Base-by-base conservation (phyloP, 495 filamentous ascomycete genomes). In the Lentithecium fluviatile region DNA sequence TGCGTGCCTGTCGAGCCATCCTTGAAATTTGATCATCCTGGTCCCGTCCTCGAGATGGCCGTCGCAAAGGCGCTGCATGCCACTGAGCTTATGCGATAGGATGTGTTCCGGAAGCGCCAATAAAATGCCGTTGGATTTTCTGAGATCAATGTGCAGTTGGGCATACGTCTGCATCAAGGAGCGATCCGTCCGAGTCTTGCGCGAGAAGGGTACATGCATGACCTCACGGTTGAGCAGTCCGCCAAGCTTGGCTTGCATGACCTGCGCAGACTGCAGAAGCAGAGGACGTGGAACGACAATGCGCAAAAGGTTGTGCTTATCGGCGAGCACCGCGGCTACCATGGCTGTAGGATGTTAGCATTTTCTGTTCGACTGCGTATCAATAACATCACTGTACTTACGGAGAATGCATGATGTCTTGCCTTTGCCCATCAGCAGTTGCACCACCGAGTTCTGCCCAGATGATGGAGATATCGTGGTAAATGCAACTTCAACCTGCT, bases 381-480 rank as follows among this genome's bases (percentile, higher is more conserved):
- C 19, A 32, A 8, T 23, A 36, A 15, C 6, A 15, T 6, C 10
- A 24, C 5, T 6, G n/a, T n/a, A 52, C 47, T 32, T 43, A 52
- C 47, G 59, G 2, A 62, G 20, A 45, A 62, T 82, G 48, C 75
- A 77, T 0, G 80, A 82, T 2, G 82, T 82, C 71, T 74, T 74
- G 37, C 78, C 79, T 66, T 79, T 71, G 0, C 79, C 79, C 79
- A 73, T 73, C 34, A 70, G 79, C 70, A 85, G 75, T 65, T 85
- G 83, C 32, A 84, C 47, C 0, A 85, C 80, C 5, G 79, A 78
- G 52, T 85, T 85, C 0, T 62, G 46, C 6, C 68, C 66, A 1
- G 70, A 77, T 0, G 48, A 21, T 0, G 83, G 83, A 0, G 70
- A 66, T 17, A 82, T 82, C 13, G 75, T 86, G 0, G 76, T 77